These are phyloP conservation scores for Chytridium lagenaria DNA, from an alignment of 371 early-diverging fungal genomes.

Conservation along the genomic window DNA sequence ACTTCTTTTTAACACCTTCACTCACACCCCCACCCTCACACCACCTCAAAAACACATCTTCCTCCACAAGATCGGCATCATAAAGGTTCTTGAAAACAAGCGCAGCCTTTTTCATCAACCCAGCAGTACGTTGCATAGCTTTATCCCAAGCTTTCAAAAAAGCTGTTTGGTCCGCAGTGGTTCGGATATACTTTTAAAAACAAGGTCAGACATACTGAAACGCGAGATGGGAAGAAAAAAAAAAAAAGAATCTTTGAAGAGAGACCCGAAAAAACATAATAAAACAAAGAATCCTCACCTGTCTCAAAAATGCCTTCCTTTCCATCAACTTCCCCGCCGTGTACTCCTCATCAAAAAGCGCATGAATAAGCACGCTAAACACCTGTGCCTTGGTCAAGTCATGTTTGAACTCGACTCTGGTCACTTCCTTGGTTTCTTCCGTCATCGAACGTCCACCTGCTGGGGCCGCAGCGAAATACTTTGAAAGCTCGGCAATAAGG, in stretches of 20 bases:
- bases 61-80: slow-evolving; percentile 73
- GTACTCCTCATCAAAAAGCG: slow-evolving; percentile 63
- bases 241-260: too few relatives aligned
- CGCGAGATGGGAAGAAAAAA: neutral
- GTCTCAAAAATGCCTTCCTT: slow-evolving; percentile 61
- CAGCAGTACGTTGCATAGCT: slow-evolving; percentile 58
- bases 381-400: slow-evolving; percentile 72
- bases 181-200: slow-evolving; percentile 58
- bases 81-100: slow-evolving; percentile 69
- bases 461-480: slow-evolving; percentile 46
- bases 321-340: slow-evolving; percentile 36
- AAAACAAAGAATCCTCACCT: slow-evolving; percentile 51
- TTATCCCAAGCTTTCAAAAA: slow-evolving; percentile 72
- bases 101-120: slow-evolving; percentile 59
- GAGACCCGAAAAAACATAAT: too few relatives aligned
- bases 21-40: slow-evolving; percentile 56
- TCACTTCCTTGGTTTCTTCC: slow-evolving; percentile 76
- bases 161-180: slow-evolving; percentile 63
- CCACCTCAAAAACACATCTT: slow-evolving; percentile 72
- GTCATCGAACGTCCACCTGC: slow-evolving; percentile 28
- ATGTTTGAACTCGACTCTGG: slow-evolving; percentile 77
- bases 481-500: slow-evolving; percentile 57
- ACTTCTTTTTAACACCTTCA: slow-evolving; percentile 63
- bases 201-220: neutral
- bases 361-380: slow-evolving; percentile 63